A percentile compares a stretch with the other conserved stretches of the same genome.
Conservation (phyloP, 257 asterid species). For the Orobanche coerulescens region DNA sequence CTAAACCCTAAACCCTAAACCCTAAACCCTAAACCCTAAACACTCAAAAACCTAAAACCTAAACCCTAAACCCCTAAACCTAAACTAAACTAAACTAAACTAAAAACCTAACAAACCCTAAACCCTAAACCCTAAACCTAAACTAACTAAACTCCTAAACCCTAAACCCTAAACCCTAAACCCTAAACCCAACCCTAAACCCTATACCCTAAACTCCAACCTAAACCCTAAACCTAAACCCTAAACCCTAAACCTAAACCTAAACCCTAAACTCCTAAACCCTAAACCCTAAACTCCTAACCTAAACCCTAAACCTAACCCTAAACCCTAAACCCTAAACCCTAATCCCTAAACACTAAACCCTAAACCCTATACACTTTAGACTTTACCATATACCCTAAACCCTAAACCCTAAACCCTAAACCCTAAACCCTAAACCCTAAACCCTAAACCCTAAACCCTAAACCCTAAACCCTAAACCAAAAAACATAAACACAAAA, state of each 20-base stretch:
- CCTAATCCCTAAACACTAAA: slow-evolving; percentile 20
- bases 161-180: slow-evolving; percentile 27
- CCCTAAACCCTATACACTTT: slow-evolving; percentile 23
- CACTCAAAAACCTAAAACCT: slow-evolving; percentile 11
- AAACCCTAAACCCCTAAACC: slow-evolving; percentile 20
- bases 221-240: slow-evolving; percentile 23
- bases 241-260: slow-evolving; percentile 25
- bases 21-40: slow-evolving; percentile 19
- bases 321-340: slow-evolving; percentile 25
- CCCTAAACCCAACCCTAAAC: slow-evolving; percentile 25
- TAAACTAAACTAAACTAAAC: slow-evolving; percentile 26
- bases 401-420: slow-evolving; percentile 25
- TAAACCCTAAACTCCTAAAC: slow-evolving; percentile 22
- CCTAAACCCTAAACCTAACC: slow-evolving; percentile 27
- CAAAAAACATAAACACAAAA: slow-evolving; percentile 14
- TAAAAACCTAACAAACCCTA: slow-evolving; percentile 26
- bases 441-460: slow-evolving; percentile 22
- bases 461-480: slow-evolving; percentile 16
- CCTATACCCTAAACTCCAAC: slow-evolving; percentile 20
- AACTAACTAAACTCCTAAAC: slow-evolving; percentile 23
- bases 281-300: slow-evolving; percentile 22
- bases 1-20: slow-evolving; percentile 21
- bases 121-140: slow-evolving; percentile 23
- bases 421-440: slow-evolving; percentile 24
- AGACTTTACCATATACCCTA: slow-evolving; percentile 20